Base-by-base conservation (phyloP, 495 filamentous ascomycete species). In the Bacidia gigantensis region DNA sequence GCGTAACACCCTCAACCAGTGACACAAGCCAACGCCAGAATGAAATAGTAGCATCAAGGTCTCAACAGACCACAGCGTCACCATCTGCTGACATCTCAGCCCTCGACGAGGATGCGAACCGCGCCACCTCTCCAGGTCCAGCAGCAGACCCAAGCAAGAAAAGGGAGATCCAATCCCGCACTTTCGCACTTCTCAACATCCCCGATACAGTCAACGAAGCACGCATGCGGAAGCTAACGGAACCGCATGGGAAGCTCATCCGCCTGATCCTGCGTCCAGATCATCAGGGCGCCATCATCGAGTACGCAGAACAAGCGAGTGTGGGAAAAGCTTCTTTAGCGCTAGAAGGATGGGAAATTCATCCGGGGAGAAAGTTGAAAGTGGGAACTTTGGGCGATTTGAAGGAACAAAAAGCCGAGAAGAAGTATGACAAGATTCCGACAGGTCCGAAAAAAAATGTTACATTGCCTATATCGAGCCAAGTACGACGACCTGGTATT, bases 261-360 rank as follows among this genome's bases (percentile, higher is more conserved):
- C 78, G 80, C 61, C 68, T 83, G 26, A 59, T 71, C 12, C 62
- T 83, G 38, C 72, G 77, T 38, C 87, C 87, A 1, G 77, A 86
- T 47, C 84, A 92, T 53, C 77, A 81, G 56, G 90, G 92, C n/a
- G 92, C 89, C 10, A 82, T 89, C 47, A 72, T 95, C 41, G 92
- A 97, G 61, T 95, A 81, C 60, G 70, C 67, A 10, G 79, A 85
- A 55, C 72, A 83, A 10, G 68, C 79, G 2, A 73, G 80, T 50
- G 83, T 81, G 2, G 88, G 88, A 39, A 84, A 82, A 63, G 89
- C 89, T 0, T 69, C 77, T 0, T 61, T 95, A 38, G 82, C 72
- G 3, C 72, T 96, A 0, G 81, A 93, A 43, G 82, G 83, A 0
- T 64, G 74, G 44, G 82, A 87, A 58, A 82, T 90, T 50, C 70